Evolutionary conservation across 2,329 filamentous ascomycete genomes (phyloP).

Genomic region (Penicillium olsonii): DNA sequence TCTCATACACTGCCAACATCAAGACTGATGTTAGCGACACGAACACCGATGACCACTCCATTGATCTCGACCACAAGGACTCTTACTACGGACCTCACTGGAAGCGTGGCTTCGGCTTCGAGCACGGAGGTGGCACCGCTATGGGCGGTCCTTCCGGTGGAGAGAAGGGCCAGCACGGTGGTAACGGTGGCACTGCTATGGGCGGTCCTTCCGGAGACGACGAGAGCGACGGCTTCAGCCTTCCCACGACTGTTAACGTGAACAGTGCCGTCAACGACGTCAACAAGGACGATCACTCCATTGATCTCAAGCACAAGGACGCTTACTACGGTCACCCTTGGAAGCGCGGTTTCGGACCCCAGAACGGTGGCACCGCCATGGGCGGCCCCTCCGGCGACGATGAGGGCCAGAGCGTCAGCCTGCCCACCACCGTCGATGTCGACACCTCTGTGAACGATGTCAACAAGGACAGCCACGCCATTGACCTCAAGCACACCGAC

Average conservation of each 20-base stretch:
- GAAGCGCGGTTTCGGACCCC: background rate
- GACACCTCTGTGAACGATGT: slow-evolving; percentile 20
- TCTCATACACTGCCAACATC: slow-evolving; percentile 22
- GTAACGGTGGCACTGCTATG: slow-evolving; percentile 22
- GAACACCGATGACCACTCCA: slow-evolving; percentile 23
- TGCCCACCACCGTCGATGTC: slow-evolving; percentile 22
- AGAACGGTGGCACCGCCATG: slow-evolving; percentile 7
- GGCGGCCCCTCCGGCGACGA: slow-evolving; percentile 27
- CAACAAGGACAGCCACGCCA: slow-evolving; percentile 22
- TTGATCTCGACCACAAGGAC: slow-evolving; percentile 18
- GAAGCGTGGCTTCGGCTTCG: slow-evolving; percentile 12
- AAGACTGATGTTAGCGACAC: slow-evolving; percentile 20
- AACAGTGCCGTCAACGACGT: slow-evolving; percentile 19
- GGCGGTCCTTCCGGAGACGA: slow-evolving; percentile 23
- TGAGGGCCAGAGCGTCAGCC: slow-evolving; percentile 23
- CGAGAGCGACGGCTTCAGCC: slow-evolving; percentile 23
- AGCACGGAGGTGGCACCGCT: slow-evolving; percentile 14
- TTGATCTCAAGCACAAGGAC: slow-evolving; percentile 18
- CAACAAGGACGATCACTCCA: slow-evolving; percentile 22
- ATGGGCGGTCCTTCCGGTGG: slow-evolving; percentile 20
- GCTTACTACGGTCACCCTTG: background rate
- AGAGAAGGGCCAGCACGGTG: too few species aligned
- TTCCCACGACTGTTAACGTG: slow-evolving; percentile 22
- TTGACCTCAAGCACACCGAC: slow-evolving; percentile 16
- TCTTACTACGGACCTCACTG: slow-evolving; percentile 4